Conservation (phyloP, 129 eudicot genomes). For the Flaveria linearis region DNA sequence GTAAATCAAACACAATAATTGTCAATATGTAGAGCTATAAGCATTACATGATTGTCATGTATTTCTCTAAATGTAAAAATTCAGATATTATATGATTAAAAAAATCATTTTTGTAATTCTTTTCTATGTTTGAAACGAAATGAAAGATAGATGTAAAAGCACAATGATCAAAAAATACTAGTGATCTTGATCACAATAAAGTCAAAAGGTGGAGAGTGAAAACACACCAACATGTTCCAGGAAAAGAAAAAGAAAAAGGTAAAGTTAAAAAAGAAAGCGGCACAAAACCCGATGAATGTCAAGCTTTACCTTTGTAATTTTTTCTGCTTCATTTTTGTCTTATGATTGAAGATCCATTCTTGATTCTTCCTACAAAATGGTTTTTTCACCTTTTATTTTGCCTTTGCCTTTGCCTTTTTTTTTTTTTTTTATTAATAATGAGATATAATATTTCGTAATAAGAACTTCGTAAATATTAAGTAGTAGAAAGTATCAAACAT, state of each 20-base stretch:
- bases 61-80: neutral
- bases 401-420: too few relatives aligned
- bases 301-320: constrained; percentile 31
- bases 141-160: constrained; percentile 33
- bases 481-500: too few relatives aligned
- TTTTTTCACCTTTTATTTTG: neutral
- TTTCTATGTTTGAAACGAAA: neutral
- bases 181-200: constrained; percentile 45
- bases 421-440: neutral
- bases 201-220: constrained; percentile 67
- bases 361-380: neutral
- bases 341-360: constrained; percentile 36
- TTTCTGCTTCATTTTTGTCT: constrained; percentile 39
- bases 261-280: constrained; percentile 40
- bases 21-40: neutral
- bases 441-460: too few relatives aligned
- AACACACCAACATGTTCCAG: constrained; percentile 53
- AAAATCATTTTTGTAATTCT: neutral
- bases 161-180: constrained; percentile 38
- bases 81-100: neutral
- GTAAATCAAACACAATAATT: constrained; percentile 8
- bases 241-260: constrained; percentile 43
- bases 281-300: constrained; percentile 54
- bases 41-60: neutral
- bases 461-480: too few relatives aligned